These are phyloP conservation scores for Candida pseudocylindracea DNA, from an alignment of 1,139 yeast genomes.

Conservation along the genomic window DNA sequence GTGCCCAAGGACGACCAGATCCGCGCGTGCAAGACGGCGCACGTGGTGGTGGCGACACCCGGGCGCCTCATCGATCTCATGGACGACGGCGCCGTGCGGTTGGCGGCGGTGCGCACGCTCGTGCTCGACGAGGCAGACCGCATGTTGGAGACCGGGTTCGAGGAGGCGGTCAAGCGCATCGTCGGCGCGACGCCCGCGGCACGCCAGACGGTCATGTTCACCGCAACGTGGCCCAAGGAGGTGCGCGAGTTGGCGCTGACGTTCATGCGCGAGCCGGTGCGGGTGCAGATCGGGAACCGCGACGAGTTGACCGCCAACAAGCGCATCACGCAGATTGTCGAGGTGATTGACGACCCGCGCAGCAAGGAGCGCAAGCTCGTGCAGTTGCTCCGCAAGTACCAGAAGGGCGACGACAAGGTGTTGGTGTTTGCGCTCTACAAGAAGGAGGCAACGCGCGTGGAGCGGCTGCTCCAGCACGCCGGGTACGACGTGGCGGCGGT, in stretches of 20 bases:
- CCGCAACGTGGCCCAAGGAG: slow-evolving; percentile 83
- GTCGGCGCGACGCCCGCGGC: slow-evolving; percentile 27
- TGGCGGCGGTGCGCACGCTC: slow-evolving; percentile 48
- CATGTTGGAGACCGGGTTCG: slow-evolving; percentile 92
- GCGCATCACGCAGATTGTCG: slow-evolving; percentile 81
- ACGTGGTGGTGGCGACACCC: slow-evolving; percentile 88
- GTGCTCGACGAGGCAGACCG: slow-evolving; percentile 96
- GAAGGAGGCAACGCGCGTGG: slow-evolving; percentile 89
- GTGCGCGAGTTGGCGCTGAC: slow-evolving; percentile 79
- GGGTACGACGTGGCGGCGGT: slow-evolving; percentile 78
- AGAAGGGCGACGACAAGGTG: slow-evolving; percentile 56
- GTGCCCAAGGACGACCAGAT: slow-evolving; percentile 90
- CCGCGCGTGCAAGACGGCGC: slow-evolving; percentile 33
- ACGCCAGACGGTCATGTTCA: slow-evolving; percentile 76
- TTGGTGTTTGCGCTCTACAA: slow-evolving; percentile 86
- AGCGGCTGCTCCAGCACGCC: slow-evolving; percentile 45
- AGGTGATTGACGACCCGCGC: slow-evolving; percentile 58
- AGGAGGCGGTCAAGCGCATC: slow-evolving; percentile 79
- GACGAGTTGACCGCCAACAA: slow-evolving; percentile 90
- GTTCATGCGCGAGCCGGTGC: slow-evolving; percentile 72
- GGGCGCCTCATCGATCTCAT: slow-evolving; percentile 85
- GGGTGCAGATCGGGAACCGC: slow-evolving; percentile 81
- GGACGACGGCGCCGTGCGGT: slow-evolving; percentile 67
- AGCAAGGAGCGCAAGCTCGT: slow-evolving; percentile 62
- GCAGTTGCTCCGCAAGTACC: slow-evolving; percentile 53